Conservation (phyloP, 2,329 filamentous ascomycete genomes). For the Aspergillus oerlinghausenensis region DNA sequence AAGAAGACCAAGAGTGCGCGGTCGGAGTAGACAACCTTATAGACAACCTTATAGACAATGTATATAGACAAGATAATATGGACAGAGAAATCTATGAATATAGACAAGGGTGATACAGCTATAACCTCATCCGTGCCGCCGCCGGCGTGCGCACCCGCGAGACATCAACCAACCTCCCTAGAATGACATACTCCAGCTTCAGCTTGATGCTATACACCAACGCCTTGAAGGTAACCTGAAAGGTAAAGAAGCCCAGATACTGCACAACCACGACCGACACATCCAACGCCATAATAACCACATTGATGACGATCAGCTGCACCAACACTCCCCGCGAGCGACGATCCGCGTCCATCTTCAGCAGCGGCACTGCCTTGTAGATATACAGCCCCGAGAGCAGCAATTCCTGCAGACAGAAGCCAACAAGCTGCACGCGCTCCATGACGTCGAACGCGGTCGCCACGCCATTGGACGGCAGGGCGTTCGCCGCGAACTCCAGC, state of each 20-base stretch:
- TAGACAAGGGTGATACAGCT: neutral
- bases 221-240: conserved; percentile 43
- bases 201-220: conserved; percentile 46
- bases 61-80: neutral
- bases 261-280: conserved; percentile 38
- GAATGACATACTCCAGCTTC: conserved; percentile 45
- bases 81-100: no score
- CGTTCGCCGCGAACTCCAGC: conserved; percentile 39
- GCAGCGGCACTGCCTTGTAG: conserved; percentile 46
- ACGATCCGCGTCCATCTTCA: conserved; percentile 40
- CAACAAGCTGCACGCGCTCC: conserved; percentile 52
- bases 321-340: conserved; percentile 35
- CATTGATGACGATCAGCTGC: conserved; percentile 45
- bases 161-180: conserved; percentile 35
- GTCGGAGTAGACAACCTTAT: conserved; percentile 19
- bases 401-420: conserved; percentile 53
- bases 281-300: conserved; percentile 44
- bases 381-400: conserved; percentile 52
- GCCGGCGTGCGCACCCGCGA: conserved; percentile 7
- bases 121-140: conserved; percentile 2
- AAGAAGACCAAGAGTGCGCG: conserved; percentile 45
- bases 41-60: no score
- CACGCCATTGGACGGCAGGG: conserved; percentile 17
- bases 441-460: conserved; percentile 37
- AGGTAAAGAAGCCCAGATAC: conserved; percentile 38